phyloP scores from a whole-genome alignment of 176 grass and related monocot species.

The Triticum dicoccoides region DNA sequence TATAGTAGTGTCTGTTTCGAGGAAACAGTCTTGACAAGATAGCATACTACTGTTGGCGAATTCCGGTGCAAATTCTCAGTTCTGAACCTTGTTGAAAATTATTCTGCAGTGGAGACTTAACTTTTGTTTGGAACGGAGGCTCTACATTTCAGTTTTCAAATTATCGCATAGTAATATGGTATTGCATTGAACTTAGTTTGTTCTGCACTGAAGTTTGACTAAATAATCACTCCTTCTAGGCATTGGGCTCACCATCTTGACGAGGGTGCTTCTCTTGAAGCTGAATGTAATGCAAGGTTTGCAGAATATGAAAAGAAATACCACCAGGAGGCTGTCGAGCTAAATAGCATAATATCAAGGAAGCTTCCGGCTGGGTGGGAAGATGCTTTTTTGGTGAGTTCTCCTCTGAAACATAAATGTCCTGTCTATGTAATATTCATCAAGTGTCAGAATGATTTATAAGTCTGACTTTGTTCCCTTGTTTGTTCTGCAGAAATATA shows the following conservation, averaged over 20 bases:
- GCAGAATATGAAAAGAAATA: conserved; percentile 60
- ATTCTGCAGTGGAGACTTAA: background rate
- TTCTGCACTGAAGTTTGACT: background rate
- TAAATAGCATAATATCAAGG: conserved; percentile 47
- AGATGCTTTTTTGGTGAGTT: conserved; percentile 37
- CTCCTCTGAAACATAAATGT: background rate
- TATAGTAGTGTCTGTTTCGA: background rate
- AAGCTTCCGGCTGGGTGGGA: conserved; percentile 43
- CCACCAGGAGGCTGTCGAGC: conserved; percentile 26
- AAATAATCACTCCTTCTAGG: conserved; percentile 16
- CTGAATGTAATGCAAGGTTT: conserved; percentile 54
- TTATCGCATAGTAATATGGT: background rate
- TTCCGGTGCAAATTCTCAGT: background rate
- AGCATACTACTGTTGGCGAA: background rate
- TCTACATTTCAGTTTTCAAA: background rate
- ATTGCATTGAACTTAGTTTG: background rate
- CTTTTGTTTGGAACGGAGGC: background rate
- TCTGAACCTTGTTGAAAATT: background rate
- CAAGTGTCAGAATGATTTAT: background rate
- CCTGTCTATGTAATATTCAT: background rate
- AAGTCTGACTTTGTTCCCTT: background rate
- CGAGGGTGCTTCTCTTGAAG: conserved; percentile 49
- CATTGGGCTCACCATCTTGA: conserved; percentile 46
- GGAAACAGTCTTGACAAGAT: background rate
- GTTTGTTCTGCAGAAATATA: conserved; percentile 23